Evolutionary conservation across 106 monocot species (phyloP).

Genomic region (Dendrobium huoshanense): DNA sequence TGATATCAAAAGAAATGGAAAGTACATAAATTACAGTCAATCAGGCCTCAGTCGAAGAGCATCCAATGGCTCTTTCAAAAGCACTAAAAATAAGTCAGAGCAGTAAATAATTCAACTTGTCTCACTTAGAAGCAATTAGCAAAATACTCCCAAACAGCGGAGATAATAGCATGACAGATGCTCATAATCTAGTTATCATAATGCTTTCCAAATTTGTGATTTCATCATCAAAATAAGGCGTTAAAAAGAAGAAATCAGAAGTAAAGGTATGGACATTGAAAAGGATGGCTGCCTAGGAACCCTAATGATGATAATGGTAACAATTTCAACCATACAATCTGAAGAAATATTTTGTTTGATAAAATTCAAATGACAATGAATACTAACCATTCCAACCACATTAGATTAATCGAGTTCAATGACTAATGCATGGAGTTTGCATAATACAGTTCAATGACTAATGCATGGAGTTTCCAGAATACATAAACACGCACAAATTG

Average conservation of each 20-base stretch:
- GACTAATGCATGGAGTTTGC: background rate
- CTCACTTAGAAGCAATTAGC: background rate
- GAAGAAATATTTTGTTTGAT: background rate
- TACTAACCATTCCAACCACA: background rate
- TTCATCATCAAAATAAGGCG: background rate
- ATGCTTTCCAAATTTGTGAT: background rate
- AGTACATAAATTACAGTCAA: background rate
- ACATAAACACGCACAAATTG: background rate
- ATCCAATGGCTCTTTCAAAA: background rate
- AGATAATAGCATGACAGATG: background rate
- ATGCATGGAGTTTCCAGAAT: background rate
- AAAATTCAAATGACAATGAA: background rate
- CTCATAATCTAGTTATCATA: background rate
- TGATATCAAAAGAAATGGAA: background rate
- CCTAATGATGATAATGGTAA: background rate
- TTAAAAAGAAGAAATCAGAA: background rate
- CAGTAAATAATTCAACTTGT: background rate
- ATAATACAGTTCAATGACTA: background rate
- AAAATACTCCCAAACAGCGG: background rate
- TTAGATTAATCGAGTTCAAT: background rate
- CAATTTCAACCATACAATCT: background rate
- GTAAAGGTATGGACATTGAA: background rate
- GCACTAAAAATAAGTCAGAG: background rate
- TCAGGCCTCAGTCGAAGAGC: background rate
- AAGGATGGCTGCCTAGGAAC: background rate